Conservation (phyloP, 2,329 filamentous ascomycete species). For the Raffaelea albimanens region DNA sequence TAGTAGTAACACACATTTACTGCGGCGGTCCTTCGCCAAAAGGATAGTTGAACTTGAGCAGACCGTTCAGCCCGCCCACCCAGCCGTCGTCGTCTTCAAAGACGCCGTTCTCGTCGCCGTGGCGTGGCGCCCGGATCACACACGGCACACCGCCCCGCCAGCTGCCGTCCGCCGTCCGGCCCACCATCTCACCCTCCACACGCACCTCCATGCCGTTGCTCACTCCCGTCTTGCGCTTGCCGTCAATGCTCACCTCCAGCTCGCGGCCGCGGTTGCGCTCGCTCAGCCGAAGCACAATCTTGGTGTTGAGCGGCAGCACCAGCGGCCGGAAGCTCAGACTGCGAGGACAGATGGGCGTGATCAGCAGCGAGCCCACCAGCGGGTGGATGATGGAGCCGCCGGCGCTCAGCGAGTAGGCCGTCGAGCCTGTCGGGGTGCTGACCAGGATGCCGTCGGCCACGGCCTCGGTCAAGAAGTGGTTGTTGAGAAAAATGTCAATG, state of each 20-base stretch:
- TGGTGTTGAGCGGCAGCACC: slow-evolving; percentile 77
- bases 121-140: slow-evolving; percentile 58
- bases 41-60: slow-evolving; percentile 95
- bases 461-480: slow-evolving; percentile 82
- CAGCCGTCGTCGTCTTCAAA: slow-evolving; percentile 76
- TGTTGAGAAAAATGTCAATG: slow-evolving; percentile 84
- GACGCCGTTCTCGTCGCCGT: slow-evolving; percentile 29
- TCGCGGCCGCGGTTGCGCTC: slow-evolving; percentile 69
- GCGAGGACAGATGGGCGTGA: slow-evolving; percentile 90
- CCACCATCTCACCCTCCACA: slow-evolving; percentile 78
- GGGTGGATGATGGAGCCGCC: slow-evolving; percentile 94
- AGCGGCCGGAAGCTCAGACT: slow-evolving; percentile 87
- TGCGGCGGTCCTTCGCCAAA: slow-evolving; percentile 59
- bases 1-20: background rate
- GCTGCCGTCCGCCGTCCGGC: slow-evolving; percentile 30
- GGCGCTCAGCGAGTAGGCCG: slow-evolving; percentile 87
- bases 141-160: slow-evolving; percentile 82
- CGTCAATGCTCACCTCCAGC: slow-evolving; percentile 72
- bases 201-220: slow-evolving; percentile 73
- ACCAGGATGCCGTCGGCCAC: slow-evolving; percentile 94
- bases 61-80: slow-evolving; percentile 87
- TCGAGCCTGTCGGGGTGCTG: slow-evolving; percentile 88
- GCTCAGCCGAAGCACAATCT: slow-evolving; percentile 73
- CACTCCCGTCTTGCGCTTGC: slow-evolving; percentile 58
- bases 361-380: slow-evolving; percentile 73